Evolutionary conservation across 1,139 yeast species (phyloP).

Genomic region (Yamadazyma oceani): DNA sequence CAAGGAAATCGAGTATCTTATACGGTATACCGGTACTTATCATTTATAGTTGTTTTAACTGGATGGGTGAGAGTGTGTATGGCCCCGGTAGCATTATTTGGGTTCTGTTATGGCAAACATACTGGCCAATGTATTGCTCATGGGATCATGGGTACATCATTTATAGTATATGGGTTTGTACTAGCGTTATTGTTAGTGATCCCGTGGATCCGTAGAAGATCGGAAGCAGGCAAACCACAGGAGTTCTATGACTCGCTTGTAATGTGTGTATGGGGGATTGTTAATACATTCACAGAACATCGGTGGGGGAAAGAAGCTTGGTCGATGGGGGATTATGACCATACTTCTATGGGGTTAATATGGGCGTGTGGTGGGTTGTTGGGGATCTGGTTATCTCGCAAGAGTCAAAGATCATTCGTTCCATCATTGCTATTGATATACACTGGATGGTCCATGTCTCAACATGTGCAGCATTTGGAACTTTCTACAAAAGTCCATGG

Average conservation of each 20-base stretch:
- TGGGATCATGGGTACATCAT: conserved; percentile 93
- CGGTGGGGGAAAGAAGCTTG: conserved; percentile 87
- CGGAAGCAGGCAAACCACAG: conserved; percentile 55
- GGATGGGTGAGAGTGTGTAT: conserved; percentile 75
- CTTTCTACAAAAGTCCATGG: conserved; percentile 86
- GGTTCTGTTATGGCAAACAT: conserved; percentile 70
- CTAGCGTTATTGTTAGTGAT: conserved; percentile 64
- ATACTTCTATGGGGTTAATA: conserved; percentile 91
- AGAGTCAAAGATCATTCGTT: conserved; percentile 64
- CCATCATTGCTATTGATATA: conserved; percentile 80
- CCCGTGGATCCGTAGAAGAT: conserved; percentile 58
- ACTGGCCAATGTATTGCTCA: conserved; percentile 95
- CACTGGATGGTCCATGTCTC: conserved; percentile 94
- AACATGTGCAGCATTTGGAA: conserved; percentile 72
- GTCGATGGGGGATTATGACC: conserved; percentile 91
- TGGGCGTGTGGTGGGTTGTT: conserved; percentile 95
- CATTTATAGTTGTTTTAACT: conserved; percentile 47
- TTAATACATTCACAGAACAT: conserved; percentile 93
- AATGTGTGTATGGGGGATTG: conserved; percentile 87
- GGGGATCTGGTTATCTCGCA: conserved; percentile 68
- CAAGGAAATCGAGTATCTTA: conserved; percentile 13
- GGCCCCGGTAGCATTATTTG: conserved; percentile 82
- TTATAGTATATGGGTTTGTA: conserved; percentile 74
- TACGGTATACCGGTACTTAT: conserved; percentile 44
- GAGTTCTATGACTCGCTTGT: conserved; percentile 81